Conservation (phyloP, 768 basidiomycete genomes). For the Pseudohyphozyma bogoriensis region DNA sequence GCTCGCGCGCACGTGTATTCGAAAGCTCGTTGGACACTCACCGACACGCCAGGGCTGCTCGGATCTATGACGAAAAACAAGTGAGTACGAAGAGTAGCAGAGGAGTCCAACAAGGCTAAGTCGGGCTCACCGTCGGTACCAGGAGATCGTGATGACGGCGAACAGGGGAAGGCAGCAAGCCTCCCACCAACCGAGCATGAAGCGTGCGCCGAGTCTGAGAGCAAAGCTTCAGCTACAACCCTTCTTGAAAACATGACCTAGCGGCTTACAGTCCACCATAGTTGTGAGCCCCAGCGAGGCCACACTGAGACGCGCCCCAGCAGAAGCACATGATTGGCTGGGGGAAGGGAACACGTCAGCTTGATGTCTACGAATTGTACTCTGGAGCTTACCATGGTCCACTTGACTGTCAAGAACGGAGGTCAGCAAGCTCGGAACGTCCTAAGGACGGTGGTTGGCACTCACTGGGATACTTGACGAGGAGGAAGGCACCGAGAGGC, state of each 20-base stretch:
- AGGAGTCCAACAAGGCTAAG: no score
- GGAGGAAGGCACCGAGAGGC: conserved; percentile 19
- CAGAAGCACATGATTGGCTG: no score
- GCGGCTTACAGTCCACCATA: conserved; percentile 33
- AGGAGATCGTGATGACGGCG: conserved; percentile 35
- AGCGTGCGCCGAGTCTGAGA: conserved; percentile 37
- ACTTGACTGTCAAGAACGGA: background rate
- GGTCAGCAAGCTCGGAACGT: background rate
- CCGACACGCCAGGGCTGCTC: conserved; percentile 33
- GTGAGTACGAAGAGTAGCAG: no score
- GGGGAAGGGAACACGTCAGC: no score
- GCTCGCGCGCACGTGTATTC: no score
- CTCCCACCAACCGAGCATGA: conserved; percentile 39
- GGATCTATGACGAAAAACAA: no score
- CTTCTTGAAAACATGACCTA: no score
- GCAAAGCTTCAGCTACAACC: no score
- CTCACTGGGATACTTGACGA: conserved; percentile 14
- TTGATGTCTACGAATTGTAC: no score
- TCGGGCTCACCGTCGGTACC: conserved; percentile 33
- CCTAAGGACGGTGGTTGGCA: conserved; percentile 27
- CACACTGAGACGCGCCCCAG: conserved; percentile 29
- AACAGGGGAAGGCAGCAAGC: conserved; percentile 38
- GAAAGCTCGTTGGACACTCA: no score
- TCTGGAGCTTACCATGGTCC: background rate
- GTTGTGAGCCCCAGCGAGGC: conserved; percentile 32